phyloP scores from a whole-genome alignment of 192 early-diverging fungal genomes.

The Coemansia sp. region DNA sequence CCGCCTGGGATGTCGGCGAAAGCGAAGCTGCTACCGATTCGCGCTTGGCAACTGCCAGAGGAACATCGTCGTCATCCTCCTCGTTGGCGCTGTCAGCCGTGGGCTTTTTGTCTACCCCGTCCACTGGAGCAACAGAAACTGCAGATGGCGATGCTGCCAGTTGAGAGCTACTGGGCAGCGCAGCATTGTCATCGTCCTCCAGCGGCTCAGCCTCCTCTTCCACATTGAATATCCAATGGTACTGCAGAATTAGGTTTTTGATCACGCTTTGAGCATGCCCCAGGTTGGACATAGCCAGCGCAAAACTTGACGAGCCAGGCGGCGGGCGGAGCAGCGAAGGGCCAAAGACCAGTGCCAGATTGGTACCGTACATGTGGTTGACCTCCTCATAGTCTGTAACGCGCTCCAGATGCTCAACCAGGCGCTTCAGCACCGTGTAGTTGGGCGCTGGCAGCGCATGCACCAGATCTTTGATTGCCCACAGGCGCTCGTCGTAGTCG shows the following conservation, averaged over 20 bases:
- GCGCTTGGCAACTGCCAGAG: slow-evolving; percentile 10
- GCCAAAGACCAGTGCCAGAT: slow-evolving; percentile 95
- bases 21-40: slow-evolving; percentile 20
- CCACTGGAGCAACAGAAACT: neutral
- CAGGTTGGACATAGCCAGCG: slow-evolving; percentile 70
- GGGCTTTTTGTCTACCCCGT: neutral
- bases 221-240: slow-evolving; percentile 74
- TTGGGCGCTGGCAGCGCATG: slow-evolving; percentile 61
- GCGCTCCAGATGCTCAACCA: slow-evolving; percentile 70
- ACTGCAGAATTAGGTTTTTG: slow-evolving; percentile 70
- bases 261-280: slow-evolving; percentile 71
- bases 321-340: slow-evolving; percentile 77
- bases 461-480: slow-evolving; percentile 67
- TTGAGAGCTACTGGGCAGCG: neutral
- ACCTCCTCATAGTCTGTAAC: slow-evolving; percentile 73
- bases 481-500: slow-evolving; percentile 70
- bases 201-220: slow-evolving; percentile 60
- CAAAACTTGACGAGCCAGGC: slow-evolving; percentile 60
- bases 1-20: slow-evolving; percentile 27
- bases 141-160: neutral
- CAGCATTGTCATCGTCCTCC: slow-evolving; percentile 30
- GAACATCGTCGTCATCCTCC: slow-evolving; percentile 5
- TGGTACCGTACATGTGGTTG: slow-evolving; percentile 88
- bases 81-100: neutral
- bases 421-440: slow-evolving; percentile 64